Evolutionary conservation across 1,139 yeast genomes (phyloP).

Genomic region (Yamadazyma triangularis): DNA sequence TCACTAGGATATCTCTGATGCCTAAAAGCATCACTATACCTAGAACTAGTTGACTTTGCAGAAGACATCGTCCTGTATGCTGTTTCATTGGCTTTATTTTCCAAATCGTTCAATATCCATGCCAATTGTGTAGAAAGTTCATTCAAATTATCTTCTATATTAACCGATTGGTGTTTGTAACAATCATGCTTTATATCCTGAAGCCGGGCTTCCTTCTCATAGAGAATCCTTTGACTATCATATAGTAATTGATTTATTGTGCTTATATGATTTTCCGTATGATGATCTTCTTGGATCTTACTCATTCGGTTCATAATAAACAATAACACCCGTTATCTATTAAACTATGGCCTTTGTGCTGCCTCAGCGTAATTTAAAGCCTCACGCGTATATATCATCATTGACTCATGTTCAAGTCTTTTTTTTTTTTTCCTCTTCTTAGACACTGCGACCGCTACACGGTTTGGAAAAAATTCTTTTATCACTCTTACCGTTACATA

Average conservation of each 20-base stretch:
- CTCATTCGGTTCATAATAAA: too few species aligned
- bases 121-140: slow-evolving; percentile 5
- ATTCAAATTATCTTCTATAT: slow-evolving; percentile 2
- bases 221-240: background rate
- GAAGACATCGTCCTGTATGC: background rate
- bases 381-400: background rate
- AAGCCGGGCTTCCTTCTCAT: background rate
- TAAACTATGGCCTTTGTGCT: too few species aligned
- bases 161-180: background rate
- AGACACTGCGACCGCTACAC: too few species aligned
- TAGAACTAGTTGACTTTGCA: too few species aligned
- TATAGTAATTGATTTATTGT: background rate
- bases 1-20: background rate
- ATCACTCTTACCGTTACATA: too few species aligned
- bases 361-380: background rate
- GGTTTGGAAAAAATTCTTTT: too few species aligned
- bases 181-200: background rate
- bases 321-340: too few species aligned
- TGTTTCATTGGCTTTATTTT: background rate
- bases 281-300: too few species aligned
- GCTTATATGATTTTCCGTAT: too few species aligned
- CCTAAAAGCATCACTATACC: too few species aligned
- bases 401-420: too few species aligned
- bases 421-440: too few species aligned
- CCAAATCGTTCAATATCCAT: slow-evolving; percentile 3